Evolutionary conservation across 257 asterid genomes (phyloP), one percentile per base, ranked within the genome.

Genomic region (Solanum corneliomulleri): DNA sequence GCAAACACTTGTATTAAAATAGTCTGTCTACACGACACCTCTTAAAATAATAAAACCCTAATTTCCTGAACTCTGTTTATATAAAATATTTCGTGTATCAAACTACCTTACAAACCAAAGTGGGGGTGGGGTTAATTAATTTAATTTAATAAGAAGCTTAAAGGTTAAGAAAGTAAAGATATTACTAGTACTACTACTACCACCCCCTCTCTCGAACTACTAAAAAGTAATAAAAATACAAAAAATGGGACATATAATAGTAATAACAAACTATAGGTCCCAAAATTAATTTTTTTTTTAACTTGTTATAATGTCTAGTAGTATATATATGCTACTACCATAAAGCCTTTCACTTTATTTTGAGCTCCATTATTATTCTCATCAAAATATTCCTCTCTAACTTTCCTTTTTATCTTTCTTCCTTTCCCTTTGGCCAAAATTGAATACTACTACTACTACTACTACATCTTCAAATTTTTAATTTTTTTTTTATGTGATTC

Each of bases 331-430:
- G 91, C 85, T 64, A 89, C 89, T 86, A 80, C 72, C 92, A 91
- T 93, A 96, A 95, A 93, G 98, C 92, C 88, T 92, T 72, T 88
- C 85, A 93, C 97, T 95, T 96, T 95, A 92, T 93, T 96, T 96
- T 94, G 90, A 91, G 94, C 98, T 89, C 92, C 93, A 89, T 92
- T 92, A 94, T 96, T 95, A 94, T 96, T 95, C 98, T 92, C 97
- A 29, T 14, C 0, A 27, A 95, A 52, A 74, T 95, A 94, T 96
- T 89, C 90, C n/a, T 70, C 77, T 70, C 44, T 37, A 37, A 14
- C 85, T 77, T 77, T 44, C 20, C 25, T 23, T 18, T 18, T 20
- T 80, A 80, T 80, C 85, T 49, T 81, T 49, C 69, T 81, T 81
- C 31, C 85, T 87, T 89, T 92, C 77, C 81, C 86, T 77, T 77